A percentile compares a stretch with the other conserved stretches of the same genome.
These are phyloP conservation scores for Byssothecium circinans DNA, from an alignment of 2,329 filamentous ascomycete genomes.

Conservation along the genomic window DNA sequence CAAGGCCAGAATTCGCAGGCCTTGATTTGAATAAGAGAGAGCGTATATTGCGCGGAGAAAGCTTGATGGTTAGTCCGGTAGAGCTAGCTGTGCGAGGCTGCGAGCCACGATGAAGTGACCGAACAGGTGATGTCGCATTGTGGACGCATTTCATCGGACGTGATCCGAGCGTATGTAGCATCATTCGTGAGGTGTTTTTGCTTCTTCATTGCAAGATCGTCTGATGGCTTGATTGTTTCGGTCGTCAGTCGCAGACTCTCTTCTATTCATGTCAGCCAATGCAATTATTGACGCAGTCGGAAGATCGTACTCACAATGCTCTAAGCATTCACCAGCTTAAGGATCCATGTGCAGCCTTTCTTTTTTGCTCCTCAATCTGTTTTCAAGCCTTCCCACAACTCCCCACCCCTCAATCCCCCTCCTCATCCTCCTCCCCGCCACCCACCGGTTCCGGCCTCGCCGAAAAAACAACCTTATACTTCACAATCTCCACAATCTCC, in stretches of 20 bases:
- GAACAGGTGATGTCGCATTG: background rate
- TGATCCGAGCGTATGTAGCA: no score
- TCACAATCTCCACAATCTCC: constrained; percentile 85
- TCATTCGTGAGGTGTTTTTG: no score
- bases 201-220: background rate
- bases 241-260: no score
- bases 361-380: background rate
- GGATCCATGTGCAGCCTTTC: background rate
- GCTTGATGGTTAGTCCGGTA: background rate
- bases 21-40: constrained; percentile 12
- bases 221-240: no score
- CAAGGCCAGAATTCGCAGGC: background rate
- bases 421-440: constrained; percentile 20
- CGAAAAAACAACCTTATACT: constrained; percentile 84
- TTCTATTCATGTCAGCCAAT: no score
- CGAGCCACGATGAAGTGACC: background rate
- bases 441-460: constrained; percentile 79
- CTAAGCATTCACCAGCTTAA: no score
- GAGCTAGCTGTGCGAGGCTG: background rate
- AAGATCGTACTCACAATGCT: no score
- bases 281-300: no score
- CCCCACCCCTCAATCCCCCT: constrained; percentile 3
- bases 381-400: background rate
- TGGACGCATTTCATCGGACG: background rate
- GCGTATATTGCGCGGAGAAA: background rate